Evolutionary conservation across 805 yeast species (phyloP), one percentile per base, ranked within the genome.

Genomic region (Myxozyma udenii): DNA sequence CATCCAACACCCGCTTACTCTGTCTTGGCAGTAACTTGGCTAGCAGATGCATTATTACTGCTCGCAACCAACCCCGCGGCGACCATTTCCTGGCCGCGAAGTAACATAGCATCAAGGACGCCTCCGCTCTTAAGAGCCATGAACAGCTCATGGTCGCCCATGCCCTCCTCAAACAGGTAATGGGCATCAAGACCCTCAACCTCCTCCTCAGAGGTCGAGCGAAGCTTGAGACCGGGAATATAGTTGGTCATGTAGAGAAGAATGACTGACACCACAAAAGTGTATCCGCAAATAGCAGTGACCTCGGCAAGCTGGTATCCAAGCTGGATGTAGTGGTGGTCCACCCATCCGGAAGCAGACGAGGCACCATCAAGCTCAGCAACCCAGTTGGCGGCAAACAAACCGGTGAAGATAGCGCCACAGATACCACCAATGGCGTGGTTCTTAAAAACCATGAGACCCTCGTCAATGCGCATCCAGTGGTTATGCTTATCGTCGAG

Each of bases 351-450:
- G 3, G 44, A 95, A 83, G 50, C 50, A 4, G 11, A 37, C 9
- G 57, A 37, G 3, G 44, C 23, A 46, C 85, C 90, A 64, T 86
- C 90, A 9, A 83, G 68, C 24, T 83, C 84, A 52, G 88, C 81
- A 58, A 87, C 80, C 70, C 86, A 84, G 69, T 85, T 87, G 44
- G 95, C 87, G 26, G 98, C 95, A 68, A 91, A 91, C 56, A 91
- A 74, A 66, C 96, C 98, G 19, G 97, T 91, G 69, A 89, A 68
- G 21, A 85, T 73, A 22, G 85, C 80, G 42, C 96, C 96, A 57
- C 79, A 73, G 64, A 83, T 76, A 45, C 95, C 96, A 67, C 96
- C 96, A 57, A 88, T 82, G 64, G 95, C 96, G 70, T 89, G 96
- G 54, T 87, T 72, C 22, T 95, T 87, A 72, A 86, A 91, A 42